Base-by-base conservation (phyloP, 225 moss, liverwort and hornwort species). In the Polytrichum commune region DNA sequence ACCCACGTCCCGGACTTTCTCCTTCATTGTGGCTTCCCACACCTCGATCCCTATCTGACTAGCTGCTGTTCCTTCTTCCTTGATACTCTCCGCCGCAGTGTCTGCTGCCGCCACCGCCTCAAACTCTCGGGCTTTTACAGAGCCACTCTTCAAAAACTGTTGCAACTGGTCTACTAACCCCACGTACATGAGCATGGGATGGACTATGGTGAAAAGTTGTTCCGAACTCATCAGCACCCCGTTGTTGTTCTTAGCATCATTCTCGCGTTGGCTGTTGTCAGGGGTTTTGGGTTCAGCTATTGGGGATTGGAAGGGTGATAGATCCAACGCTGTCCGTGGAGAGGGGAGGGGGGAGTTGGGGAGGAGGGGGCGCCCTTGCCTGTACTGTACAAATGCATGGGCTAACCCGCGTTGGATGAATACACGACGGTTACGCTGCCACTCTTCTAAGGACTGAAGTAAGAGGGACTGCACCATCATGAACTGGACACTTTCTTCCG, bases 401-500 rank as follows among this genome's bases (percentile, higher is more conserved):
- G 91, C 75, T 65, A 95, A 81, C 38, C 92, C 95, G 56, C 98
- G 91, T 75, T 93, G 98, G 69, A 99, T 80, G 76, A 99, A 95
- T 0, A 76, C 81, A 56, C 91, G 89, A 38, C 98, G 90, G 68
- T 88, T 85, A 63, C 85, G 89, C 68, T 84, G 93, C 98, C 98
- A 99, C 66, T 99, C 95, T n/a, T 99, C 98, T 53, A 99, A 69
- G 54, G 93, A 95, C 62, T 95, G 95, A 32, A 99, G 76, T 69
- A 99, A 79, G 27, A 99, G 80, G 27, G 93, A 93, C 67, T 99
- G 98, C 72, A 99, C 98, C 93, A 99, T 99, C 95, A 99, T 99
- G 66, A 84, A 93, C 78, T 93, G 98, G 66, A 95, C 98, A 68
- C 82, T 90, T 57, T 99, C 98, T 65, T 99, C 98, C 6, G 84